phyloP scores from a whole-genome alignment of 2,329 filamentous ascomycete genomes.

The Aspergillus sp. region DNA sequence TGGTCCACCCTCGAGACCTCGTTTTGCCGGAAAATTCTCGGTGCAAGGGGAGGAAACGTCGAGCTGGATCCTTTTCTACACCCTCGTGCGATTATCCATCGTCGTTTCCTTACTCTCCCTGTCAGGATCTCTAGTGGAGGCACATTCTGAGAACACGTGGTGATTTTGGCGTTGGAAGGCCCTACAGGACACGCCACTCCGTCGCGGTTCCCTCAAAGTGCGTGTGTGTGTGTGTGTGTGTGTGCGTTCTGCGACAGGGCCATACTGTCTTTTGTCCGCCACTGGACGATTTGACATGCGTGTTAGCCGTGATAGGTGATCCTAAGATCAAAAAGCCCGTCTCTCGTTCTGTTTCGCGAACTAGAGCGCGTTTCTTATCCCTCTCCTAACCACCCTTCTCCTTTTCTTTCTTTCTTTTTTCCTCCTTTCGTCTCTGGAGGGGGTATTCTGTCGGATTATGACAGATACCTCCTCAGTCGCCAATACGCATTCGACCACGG shows the following conservation, averaged over 20 bases:
- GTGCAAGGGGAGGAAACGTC: not conserved
- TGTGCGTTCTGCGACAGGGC: not conserved
- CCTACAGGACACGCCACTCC: not conserved
- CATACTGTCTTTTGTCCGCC: not conserved
- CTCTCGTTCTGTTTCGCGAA: constrained; percentile 5
- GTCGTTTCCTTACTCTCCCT: not conserved
- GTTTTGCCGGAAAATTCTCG: not conserved
- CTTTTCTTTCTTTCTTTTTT: not conserved
- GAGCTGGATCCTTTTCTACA: not conserved
- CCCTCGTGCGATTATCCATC: not conserved
- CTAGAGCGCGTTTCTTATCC: constrained; percentile 12
- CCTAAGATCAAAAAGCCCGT: constrained; percentile 3
- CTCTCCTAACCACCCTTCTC: too few relatives aligned
- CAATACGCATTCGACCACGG: constrained; percentile 42
- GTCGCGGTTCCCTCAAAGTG: not conserved
- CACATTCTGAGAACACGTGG: not conserved
- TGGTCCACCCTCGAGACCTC: not conserved
- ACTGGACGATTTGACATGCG: constrained; percentile 14
- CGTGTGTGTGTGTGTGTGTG: not conserved
- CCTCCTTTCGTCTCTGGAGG: constrained; percentile 24
- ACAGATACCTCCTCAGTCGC: constrained; percentile 45
- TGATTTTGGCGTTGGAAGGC: not conserved
- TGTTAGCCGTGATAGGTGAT: constrained; percentile 13
- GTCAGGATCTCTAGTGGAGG: not conserved
- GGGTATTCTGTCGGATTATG: constrained; percentile 46